These are phyloP conservation scores for Euphorbia tirucalli DNA, from an alignment of 345 rosid genomes.

Conservation along the genomic window DNA sequence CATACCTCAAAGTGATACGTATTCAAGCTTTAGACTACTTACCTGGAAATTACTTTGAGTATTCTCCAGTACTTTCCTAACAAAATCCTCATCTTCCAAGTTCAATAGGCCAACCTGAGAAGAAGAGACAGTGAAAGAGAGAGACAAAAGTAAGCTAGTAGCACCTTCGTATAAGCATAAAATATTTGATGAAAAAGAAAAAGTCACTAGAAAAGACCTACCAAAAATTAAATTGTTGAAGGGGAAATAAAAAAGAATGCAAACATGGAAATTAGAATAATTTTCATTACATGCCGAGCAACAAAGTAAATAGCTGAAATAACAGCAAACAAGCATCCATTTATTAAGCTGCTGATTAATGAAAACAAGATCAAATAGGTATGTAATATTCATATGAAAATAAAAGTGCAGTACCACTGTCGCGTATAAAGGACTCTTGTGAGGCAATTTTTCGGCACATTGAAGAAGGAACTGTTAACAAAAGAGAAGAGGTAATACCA, in stretches of 20 bases:
- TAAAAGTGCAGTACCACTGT: constrained; percentile 65
- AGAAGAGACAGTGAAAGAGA: not conserved
- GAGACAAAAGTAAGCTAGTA: not conserved
- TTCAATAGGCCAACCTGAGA: constrained; percentile 78
- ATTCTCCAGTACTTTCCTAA: constrained; percentile 46
- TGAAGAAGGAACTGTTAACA: constrained; percentile 65
- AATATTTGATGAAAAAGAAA: not conserved
- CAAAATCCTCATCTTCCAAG: constrained; percentile 94
- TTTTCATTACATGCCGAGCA: not conserved
- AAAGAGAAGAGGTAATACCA: constrained; percentile 10
- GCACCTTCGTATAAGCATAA: not conserved
- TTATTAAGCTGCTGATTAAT: not conserved
- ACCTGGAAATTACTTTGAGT: constrained; percentile 75
- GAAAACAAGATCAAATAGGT: not conserved
- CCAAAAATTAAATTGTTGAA: not conserved
- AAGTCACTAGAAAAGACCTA: not conserved
- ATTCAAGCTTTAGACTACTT: constrained; percentile 13
- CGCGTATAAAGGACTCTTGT: constrained; percentile 84
- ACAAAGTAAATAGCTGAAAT: not conserved
- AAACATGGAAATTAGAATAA: not conserved
- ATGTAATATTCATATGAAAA: constrained; percentile 1
- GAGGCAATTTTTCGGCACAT: constrained; percentile 90
- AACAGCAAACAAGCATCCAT: not conserved
- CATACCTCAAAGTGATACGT: not conserved
- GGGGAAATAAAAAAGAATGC: not conserved